Evolutionary conservation across 2,329 filamentous ascomycete species (phyloP), one percentile per base, ranked within the genome.

Genomic region (Hirsutella minnesotensis): DNA sequence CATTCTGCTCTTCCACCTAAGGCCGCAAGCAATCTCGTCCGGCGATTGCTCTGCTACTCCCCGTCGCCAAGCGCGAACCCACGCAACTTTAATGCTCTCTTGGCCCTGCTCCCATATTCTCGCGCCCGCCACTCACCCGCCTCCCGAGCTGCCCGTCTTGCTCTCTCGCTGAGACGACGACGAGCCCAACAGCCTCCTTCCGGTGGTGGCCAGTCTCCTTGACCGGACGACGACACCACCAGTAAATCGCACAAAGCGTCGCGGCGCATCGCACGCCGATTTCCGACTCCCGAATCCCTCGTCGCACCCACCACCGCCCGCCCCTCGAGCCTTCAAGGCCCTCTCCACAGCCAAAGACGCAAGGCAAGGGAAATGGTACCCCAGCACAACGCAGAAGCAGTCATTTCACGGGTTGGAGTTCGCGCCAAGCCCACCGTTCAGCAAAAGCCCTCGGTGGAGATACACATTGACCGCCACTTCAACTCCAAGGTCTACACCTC

Each of bases 401-500:
- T 21, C 15, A 34, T 33, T 13, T 40, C 29, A 29, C 38, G 41
- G 4, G 22, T 38, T 0, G 39, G 29, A 21, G 30, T 30, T 24
- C 27, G 27, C 24, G 1, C 29, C 40, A 42, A 46, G 39, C 34
- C 48, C 15, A 22, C 44, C 29, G 37, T 38, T 33, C 39, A 42
- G 39, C 46, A 46, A 42, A 64, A 60, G 51, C 53, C 66, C 31
- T 61, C 55, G 51, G 66, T 77, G 52, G 60, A 63, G 36, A 61
- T 79, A 56, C 60, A 64, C 41, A 63, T 79, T 41, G 62, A 73
- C 51, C 64, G 70, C 55, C 70, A 78, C 62, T 76, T 66, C 58
- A 64, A 51, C 47, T 67, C 70, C 53, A 75, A 72, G 55, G 65
- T 75, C 38, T 79, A 77, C 58, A 75, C 70, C 4, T 71, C 73